Percentiles rank a stretch among this genome's conserved stretches.
These are phyloP conservation scores for Peterozyma xylosa DNA, from an alignment of 805 yeast species.

Conservation along the genomic window DNA sequence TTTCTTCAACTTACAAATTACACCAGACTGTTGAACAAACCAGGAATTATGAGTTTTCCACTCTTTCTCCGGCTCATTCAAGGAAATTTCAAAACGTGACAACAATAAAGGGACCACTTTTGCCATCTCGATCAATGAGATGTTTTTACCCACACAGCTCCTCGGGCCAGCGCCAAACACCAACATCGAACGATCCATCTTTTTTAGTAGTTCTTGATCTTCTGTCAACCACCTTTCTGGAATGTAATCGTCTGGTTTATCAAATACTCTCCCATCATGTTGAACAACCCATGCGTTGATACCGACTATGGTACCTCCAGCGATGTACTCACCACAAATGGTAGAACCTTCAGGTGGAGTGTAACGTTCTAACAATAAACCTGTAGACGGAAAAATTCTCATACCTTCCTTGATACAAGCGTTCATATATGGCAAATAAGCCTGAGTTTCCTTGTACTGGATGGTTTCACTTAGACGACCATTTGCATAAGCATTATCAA, in stretches of 20 bases:
- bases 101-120: conserved; percentile 10
- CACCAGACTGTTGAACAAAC: conserved; percentile 12
- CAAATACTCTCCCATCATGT: conserved; percentile 27
- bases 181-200: conserved; percentile 27
- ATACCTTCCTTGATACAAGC: conserved; percentile 31
- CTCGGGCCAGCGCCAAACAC: conserved; percentile 40
- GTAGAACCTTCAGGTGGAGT: conserved; percentile 12
- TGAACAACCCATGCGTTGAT: conserved; percentile 35
- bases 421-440: conserved; percentile 28
- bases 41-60: conserved; percentile 12
- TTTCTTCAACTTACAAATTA: conserved; percentile 7
- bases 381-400: conserved; percentile 13
- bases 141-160: conserved; percentile 39
- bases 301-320: conserved; percentile 30
- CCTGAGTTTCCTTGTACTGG: conserved; percentile 15
- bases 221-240: conserved; percentile 34
- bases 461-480: no score
- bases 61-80: conserved; percentile 5
- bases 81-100: conserved; percentile 6
- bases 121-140: conserved; percentile 34
- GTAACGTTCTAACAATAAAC: conserved; percentile 11
- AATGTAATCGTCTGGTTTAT: conserved; percentile 27
- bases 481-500: no score
- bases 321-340: conserved; percentile 16
- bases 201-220: conserved; percentile 21